Percentiles rank a stretch among this genome's conserved stretches.
Evolutionary conservation across 2,329 filamentous ascomycete species (phyloP).

Genomic region (Arachnomyces sp.): DNA sequence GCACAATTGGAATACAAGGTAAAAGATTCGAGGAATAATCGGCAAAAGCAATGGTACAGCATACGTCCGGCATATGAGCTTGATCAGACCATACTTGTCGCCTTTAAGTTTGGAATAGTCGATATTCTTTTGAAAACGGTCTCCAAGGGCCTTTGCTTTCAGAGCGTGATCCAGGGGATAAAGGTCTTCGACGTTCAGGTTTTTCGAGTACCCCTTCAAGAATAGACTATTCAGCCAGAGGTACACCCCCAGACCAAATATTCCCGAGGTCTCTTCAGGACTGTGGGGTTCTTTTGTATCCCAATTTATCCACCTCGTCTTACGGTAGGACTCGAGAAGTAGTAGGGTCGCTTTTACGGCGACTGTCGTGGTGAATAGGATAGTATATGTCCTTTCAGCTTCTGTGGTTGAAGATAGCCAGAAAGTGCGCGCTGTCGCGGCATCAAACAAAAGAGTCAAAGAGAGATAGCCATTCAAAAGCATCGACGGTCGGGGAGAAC

Average conservation of each 20-base stretch:
- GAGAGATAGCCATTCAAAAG: conserved; percentile 35
- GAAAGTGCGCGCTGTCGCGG: conserved; percentile 29
- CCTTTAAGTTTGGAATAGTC: conserved; percentile 10
- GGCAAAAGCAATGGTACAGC: conserved; percentile 18
- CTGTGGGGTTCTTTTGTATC: conserved; percentile 18
- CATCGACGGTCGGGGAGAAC: conserved; percentile 32
- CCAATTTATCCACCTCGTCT: conserved; percentile 19
- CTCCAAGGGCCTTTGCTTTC: conserved; percentile 12
- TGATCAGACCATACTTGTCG: conserved; percentile 16
- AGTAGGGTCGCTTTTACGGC: conserved; percentile 16
- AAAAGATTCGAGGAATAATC: conserved; percentile 16
- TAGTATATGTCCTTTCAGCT: conserved; percentile 7
- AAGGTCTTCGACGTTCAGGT: conserved; percentile 23
- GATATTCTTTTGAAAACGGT: conserved; percentile 11
- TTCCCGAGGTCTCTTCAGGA: conserved; percentile 26
- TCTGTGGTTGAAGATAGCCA: conserved; percentile 10
- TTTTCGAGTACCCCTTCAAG: conserved; percentile 18
- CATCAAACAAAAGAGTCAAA: conserved; percentile 33
- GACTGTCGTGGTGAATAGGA: conserved; percentile 13
- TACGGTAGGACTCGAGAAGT: conserved; percentile 18
- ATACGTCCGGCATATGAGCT: conserved; percentile 18
- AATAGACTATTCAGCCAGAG: conserved; percentile 31
- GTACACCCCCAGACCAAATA: conserved; percentile 27
- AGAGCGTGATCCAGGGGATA: conserved; percentile 18
- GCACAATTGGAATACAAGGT: conserved; percentile 19